Conservation (phyloP, 1,139 yeast species). For the Debaryomyces singareniensis region DNA sequence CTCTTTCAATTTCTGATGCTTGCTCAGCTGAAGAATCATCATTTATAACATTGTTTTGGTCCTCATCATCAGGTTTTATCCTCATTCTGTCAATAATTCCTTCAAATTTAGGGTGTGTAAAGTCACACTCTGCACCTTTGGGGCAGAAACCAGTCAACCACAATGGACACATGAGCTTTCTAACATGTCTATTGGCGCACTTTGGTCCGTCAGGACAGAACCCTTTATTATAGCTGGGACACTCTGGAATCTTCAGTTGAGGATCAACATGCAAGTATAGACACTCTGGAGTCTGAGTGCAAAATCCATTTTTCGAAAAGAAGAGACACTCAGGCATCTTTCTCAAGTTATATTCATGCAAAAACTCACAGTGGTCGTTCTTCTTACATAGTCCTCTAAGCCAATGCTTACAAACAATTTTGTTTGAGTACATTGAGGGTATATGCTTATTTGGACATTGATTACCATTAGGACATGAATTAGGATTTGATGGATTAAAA, state of each 20-base stretch:
- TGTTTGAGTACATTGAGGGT: constrained; percentile 72
- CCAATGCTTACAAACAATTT: constrained; percentile 96
- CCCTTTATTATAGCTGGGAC: constrained; percentile 78
- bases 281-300: constrained; percentile 94
- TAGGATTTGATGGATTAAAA: constrained; percentile 51
- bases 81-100: constrained; percentile 38
- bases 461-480: constrained; percentile 76
- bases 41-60: constrained; percentile 1
- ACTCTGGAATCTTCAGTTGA: constrained; percentile 77
- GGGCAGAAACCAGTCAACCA: constrained; percentile 94
- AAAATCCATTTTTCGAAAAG: constrained; percentile 81
- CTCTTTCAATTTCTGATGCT: too few species aligned
- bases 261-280: constrained; percentile 90
- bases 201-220: constrained; percentile 91
- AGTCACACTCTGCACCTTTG: constrained; percentile 54
- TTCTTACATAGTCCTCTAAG: constrained; percentile 93
- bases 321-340: constrained; percentile 97
- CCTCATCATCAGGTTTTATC: constrained; percentile 39
- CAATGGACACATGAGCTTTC: constrained; percentile 73
- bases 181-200: constrained; percentile 77
- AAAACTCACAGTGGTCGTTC: constrained; percentile 92
- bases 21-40: constrained; percentile 6
- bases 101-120: constrained; percentile 54
- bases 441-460: constrained; percentile 88
- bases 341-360: constrained; percentile 89